A percentile compares a stretch with the other conserved stretches of the same genome.
These are phyloP conservation scores for Pestalotiopsis sp. DNA, from an alignment of 2,329 filamentous ascomycete species.

Conservation along the genomic window DNA sequence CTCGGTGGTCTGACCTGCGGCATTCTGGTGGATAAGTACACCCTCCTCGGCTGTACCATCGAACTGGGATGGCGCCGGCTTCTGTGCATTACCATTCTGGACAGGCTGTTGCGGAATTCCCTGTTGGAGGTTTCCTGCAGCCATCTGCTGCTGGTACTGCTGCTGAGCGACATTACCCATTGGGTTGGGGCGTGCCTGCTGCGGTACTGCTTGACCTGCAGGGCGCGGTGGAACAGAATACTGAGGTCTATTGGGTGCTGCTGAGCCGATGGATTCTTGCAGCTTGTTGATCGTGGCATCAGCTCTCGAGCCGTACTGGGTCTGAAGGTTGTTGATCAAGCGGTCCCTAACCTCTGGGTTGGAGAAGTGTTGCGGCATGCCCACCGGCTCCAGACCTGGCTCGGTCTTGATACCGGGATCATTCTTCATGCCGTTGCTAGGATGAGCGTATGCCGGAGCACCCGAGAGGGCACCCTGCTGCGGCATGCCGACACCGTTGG, in stretches of 20 bases:
- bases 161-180: slow-evolving; percentile 29
- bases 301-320: slow-evolving; percentile 66
- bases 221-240: slow-evolving; percentile 29
- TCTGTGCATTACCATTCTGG: slow-evolving; percentile 48
- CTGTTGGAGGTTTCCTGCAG: slow-evolving; percentile 20
- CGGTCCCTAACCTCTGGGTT: slow-evolving; percentile 53
- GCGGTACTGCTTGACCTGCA: slow-evolving; percentile 23
- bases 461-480: slow-evolving; percentile 28
- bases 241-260: slow-evolving; percentile 27
- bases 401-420: slow-evolving; percentile 54
- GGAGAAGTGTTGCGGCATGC: slow-evolving; percentile 36
- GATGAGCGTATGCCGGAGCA: slow-evolving; percentile 28
- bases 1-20: slow-evolving; percentile 56
- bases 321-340: slow-evolving; percentile 59
- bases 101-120: slow-evolving; percentile 23
- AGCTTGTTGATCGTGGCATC: slow-evolving; percentile 69
- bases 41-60: slow-evolving; percentile 73
- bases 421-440: slow-evolving; percentile 37
- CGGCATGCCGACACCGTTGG: slow-evolving; percentile 30
- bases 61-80: slow-evolving; percentile 60
- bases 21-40: slow-evolving; percentile 60
- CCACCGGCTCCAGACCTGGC: slow-evolving; percentile 44
- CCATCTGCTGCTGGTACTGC: slow-evolving; percentile 11
- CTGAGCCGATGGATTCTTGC: slow-evolving; percentile 44
- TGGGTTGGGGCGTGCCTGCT: slow-evolving; percentile 22